Evolutionary conservation across 1,284 basidiomycete genomes (phyloP), one percentile per base, ranked within the genome.

Genomic region (Rhodotorula sp.): DNA sequence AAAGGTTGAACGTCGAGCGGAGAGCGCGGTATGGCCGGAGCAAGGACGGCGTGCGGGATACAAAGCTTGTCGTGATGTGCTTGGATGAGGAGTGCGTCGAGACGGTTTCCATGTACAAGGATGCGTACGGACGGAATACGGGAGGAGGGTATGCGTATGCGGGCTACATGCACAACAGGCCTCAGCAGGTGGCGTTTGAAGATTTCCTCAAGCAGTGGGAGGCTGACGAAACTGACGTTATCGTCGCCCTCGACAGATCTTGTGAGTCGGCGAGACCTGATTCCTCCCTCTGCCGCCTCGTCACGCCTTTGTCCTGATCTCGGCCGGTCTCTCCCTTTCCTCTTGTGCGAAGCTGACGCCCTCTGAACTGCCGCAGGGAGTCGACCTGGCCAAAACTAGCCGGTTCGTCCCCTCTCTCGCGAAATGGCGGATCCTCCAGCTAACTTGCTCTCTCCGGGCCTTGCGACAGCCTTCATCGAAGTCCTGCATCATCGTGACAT

Each of bases 301-400:
- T 17, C 39, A 44, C 11, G 39, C 39, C 11, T 44, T 44, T 17
- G 1, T 51, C 3, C n/a, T 20, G 17, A 9, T 24, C 34, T 20
- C 29, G 34, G 32, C 11, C 27, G 20, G 8, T 30, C n/a, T 27
- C 51, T 13, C 48, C 22, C 47, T 15, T 57, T 27, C 36, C 17
- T 32, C 13, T 44, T 8, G 4, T 17, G 39, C 19, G 15, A 19
- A 17, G 10, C 19, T 53, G 29, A 22, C 10, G 17, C 20, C 29
- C 15, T 20, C 2, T 6, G 51, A 19, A 34, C 36, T 27, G 15
- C 0, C 9, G 17, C 66, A 71, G 69, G 1, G 53, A n/a, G 0
- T 32, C 70, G 9, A 74, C 73, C 4, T 74, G 73, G 73, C 73
- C 73, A 0, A 74, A 74, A 29, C 59, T 74, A 9, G 70, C 63